Evolutionary conservation across 129 eudicot species (phyloP).

Genomic region (Chrysanthemum seticuspe): DNA sequence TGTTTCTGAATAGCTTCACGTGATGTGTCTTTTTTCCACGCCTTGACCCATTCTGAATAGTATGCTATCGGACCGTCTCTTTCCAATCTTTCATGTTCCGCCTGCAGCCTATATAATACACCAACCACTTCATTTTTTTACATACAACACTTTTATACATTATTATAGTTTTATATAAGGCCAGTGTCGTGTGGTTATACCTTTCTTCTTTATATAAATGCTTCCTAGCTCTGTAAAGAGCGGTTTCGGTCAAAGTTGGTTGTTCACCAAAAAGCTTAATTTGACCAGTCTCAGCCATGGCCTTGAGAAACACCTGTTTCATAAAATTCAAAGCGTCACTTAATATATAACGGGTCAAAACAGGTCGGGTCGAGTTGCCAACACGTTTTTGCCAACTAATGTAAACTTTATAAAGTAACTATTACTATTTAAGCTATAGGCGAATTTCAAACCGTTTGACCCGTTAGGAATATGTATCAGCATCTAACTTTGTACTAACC

Average conservation of each 20-base stretch:
- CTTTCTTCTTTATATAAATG: constrained; percentile 96
- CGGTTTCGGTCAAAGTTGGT: constrained; percentile 88
- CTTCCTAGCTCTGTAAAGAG: constrained; percentile 92
- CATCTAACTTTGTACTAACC: constrained; percentile 42
- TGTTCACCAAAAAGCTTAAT: constrained; percentile 87
- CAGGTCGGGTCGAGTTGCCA: too few species aligned
- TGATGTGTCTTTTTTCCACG: constrained; percentile 90
- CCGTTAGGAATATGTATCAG: not conserved
- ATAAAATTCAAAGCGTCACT: too few species aligned
- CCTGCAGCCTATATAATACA: constrained; percentile 54
- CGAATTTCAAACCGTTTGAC: not conserved
- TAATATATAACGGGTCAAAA: not conserved
- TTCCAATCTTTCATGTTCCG: constrained; percentile 66
- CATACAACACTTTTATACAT: too few species aligned
- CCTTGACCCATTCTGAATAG: constrained; percentile 95
- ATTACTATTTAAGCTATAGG: too few species aligned
- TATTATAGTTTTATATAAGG: too few species aligned
- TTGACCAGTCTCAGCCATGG: constrained; percentile 99
- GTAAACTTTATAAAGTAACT: too few species aligned
- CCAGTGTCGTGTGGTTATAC: too few species aligned
- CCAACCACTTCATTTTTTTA: constrained; percentile 6
- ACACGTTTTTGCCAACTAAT: too few species aligned
- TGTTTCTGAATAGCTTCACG: constrained; percentile 90
- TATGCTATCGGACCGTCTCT: constrained; percentile 84
- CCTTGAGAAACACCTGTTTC: constrained; percentile 87